Evolutionary conservation across 73 alveolate genomes (phyloP).

Genomic region (Durusdinium trenchii): DNA sequence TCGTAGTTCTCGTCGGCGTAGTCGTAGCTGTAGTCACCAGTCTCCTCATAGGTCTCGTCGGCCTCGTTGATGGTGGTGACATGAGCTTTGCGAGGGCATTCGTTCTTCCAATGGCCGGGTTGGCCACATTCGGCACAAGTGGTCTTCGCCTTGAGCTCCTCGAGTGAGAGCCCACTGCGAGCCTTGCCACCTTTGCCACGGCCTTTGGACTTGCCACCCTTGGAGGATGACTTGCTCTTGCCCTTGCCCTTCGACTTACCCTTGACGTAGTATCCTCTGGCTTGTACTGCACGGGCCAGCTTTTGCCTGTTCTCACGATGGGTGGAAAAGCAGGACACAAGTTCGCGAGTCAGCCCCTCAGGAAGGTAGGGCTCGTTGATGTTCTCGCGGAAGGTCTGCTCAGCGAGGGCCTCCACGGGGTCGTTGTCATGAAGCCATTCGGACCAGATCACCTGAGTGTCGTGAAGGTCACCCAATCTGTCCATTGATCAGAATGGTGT

Average conservation of each 20-base stretch:
- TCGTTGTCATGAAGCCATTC: constrained; percentile 31
- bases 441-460: not conserved
- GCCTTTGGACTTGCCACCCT: not conserved
- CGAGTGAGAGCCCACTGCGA: not conserved
- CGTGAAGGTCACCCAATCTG: not conserved
- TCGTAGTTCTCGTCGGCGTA: not conserved
- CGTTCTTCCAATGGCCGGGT: not conserved
- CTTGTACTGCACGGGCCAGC: constrained; percentile 6
- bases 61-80: not conserved
- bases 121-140: constrained; percentile 21
- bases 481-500: not conserved
- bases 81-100: not conserved
- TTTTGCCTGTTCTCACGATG: constrained; percentile 34
- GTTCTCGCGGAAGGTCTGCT: constrained; percentile 24
- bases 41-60: not conserved
- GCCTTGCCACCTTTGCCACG: constrained; percentile 15
- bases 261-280: constrained; percentile 18
- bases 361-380: not conserved
- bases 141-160: constrained; percentile 15
- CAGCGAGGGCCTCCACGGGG: constrained; percentile 1
- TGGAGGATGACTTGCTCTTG: not conserved
- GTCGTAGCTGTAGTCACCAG: not conserved
- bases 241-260: not conserved
- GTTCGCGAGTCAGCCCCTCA: not conserved
- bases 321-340: not conserved